A percentile compares a stretch with the other conserved stretches of the same genome.
Evolutionary conservation across 202 grass and related monocot species (phyloP).

Genomic region (Schoenoplectus triqueter): DNA sequence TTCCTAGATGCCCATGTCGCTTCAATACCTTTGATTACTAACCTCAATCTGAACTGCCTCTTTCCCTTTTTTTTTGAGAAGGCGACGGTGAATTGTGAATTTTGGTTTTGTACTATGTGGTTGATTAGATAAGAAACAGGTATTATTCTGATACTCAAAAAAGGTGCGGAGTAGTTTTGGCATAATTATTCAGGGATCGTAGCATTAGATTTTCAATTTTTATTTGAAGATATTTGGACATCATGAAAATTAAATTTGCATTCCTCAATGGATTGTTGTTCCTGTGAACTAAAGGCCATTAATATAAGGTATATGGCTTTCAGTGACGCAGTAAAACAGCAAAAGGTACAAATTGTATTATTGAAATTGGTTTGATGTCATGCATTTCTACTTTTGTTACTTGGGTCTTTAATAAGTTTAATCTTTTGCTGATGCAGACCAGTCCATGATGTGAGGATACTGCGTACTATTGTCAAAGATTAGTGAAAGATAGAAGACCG

Average conservation of each 20-base stretch:
- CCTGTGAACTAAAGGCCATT: neutral
- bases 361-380: neutral
- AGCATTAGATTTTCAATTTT: neutral
- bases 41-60: neutral
- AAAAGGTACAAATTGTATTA: neutral
- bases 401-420: neutral
- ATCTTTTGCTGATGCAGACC: constrained; percentile 59
- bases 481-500: constrained; percentile 75
- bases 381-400: neutral
- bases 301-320: neutral
- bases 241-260: neutral
- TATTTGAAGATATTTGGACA: neutral
- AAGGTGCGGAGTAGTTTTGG: neutral
- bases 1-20: too few relatives aligned
- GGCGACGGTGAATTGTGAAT: neutral
- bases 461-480: constrained; percentile 72
- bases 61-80: neutral
- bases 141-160: neutral
- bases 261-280: neutral
- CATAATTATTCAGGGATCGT: neutral
- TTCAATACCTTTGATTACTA: too few relatives aligned
- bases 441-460: constrained; percentile 91
- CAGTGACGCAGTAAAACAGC: neutral
- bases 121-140: neutral
- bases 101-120: neutral